These are phyloP conservation scores for Yarrowia sp. DNA, from an alignment of 805 yeast genomes.

Conservation along the genomic window DNA sequence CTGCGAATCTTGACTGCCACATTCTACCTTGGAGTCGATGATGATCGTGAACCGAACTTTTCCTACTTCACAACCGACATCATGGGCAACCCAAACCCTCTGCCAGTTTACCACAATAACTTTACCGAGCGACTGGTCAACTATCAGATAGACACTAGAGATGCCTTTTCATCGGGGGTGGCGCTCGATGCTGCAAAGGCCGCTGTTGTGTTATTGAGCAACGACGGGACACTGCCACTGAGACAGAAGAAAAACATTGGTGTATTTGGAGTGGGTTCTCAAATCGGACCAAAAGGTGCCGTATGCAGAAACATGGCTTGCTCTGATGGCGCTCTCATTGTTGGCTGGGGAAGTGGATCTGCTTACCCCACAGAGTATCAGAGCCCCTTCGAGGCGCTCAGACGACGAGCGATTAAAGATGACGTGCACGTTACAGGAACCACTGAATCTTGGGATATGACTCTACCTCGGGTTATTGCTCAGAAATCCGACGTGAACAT, in stretches of 20 bases:
- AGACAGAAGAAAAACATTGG: conserved; percentile 53
- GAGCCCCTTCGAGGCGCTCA: conserved; percentile 65
- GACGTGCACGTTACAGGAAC: not conserved
- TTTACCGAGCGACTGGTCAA: conserved; percentile 50
- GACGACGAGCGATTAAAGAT: conserved; percentile 54
- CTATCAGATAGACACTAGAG: conserved; percentile 62
- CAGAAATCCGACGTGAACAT: conserved; percentile 57
- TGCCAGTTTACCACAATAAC: conserved; percentile 44
- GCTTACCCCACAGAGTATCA: conserved; percentile 62
- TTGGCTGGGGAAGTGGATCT: conserved; percentile 73
- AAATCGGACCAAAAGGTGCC: conserved; percentile 58
- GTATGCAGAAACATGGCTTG: conserved; percentile 62
- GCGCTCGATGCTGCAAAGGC: conserved; percentile 64
- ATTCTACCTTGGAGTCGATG: conserved; percentile 45
- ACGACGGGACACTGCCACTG: conserved; percentile 59
- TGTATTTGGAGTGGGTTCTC: conserved; percentile 53
- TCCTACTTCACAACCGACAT: conserved; percentile 65
- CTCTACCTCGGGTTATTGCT: conserved; percentile 48
- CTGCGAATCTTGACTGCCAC: conserved; percentile 62
- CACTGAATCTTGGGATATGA: conserved; percentile 3
- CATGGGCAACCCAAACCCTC: conserved; percentile 49
- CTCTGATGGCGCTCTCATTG: conserved; percentile 60
- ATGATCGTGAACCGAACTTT: conserved; percentile 57
- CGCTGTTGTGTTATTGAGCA: conserved; percentile 60
- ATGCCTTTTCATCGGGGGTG: conserved; percentile 54